phyloP scores from a whole-genome alignment of 2,329 filamentous ascomycete genomes.

The Aspergillus phoenicis region DNA sequence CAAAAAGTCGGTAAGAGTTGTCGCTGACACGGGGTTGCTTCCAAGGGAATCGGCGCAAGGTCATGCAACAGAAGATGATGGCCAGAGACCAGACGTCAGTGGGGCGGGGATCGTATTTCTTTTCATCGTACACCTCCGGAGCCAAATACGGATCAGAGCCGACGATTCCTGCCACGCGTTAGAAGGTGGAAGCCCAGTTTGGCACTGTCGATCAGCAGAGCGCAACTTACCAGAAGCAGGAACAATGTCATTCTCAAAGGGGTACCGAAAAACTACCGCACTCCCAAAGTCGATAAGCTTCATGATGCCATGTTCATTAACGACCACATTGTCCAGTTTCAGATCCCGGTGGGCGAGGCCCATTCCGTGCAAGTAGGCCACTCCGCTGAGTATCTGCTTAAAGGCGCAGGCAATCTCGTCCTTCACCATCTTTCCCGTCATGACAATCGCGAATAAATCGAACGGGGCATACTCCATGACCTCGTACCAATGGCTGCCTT shows the following conservation, averaged over 20 bases:
- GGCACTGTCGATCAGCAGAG: background rate
- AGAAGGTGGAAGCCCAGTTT: slow-evolving; percentile 8
- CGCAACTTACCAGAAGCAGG: slow-evolving; percentile 70
- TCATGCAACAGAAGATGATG: slow-evolving; percentile 99
- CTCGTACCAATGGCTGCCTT: slow-evolving; percentile 93
- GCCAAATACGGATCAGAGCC: slow-evolving; percentile 95
- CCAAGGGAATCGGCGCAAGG: slow-evolving; percentile 91
- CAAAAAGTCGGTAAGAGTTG: slow-evolving; percentile 93
- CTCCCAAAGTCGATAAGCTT: slow-evolving; percentile 99
- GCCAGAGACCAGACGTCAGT: slow-evolving; percentile 98
- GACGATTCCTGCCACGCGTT: slow-evolving; percentile 62
- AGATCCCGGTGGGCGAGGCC: slow-evolving; percentile 92
- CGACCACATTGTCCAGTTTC: slow-evolving; percentile 97
- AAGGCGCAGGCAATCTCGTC: slow-evolving; percentile 91
- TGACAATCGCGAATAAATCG: slow-evolving; percentile 96
- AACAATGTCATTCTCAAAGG: slow-evolving; percentile 88
- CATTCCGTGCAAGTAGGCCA: slow-evolving; percentile 93
- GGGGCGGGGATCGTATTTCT: slow-evolving; percentile 89
- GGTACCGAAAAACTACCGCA: slow-evolving; percentile 95
- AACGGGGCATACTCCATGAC: slow-evolving; percentile 99
- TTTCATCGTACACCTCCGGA: slow-evolving; percentile 91
- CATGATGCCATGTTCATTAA: slow-evolving; percentile 96
- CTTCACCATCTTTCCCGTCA: slow-evolving; percentile 95
- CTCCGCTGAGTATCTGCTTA: slow-evolving; percentile 90
- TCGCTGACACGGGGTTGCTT: slow-evolving; percentile 90